phyloP scores from a whole-genome alignment of 306 rosid genomes.

The Ammopiptanthus mongolicus region DNA sequence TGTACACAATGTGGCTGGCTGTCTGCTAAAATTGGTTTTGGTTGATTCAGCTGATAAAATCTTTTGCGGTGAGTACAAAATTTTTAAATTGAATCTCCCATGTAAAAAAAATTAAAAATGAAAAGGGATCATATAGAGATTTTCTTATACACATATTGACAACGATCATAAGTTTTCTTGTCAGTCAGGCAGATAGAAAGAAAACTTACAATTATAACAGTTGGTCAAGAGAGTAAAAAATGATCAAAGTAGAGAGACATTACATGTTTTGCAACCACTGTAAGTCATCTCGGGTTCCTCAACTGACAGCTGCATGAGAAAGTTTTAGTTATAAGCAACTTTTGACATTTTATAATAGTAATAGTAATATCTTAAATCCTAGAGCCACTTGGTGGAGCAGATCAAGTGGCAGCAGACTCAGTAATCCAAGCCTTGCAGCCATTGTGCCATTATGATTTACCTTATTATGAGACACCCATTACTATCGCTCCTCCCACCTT shows the following conservation, averaged over 20 bases:
- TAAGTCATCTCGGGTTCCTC: too few relatives aligned
- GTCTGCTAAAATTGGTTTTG: neutral
- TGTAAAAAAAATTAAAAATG: neutral
- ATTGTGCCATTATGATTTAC: neutral
- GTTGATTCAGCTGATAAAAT: neutral
- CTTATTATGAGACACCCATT: neutral
- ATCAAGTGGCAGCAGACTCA: neutral
- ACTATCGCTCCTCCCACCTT: slow-evolving; percentile 38
- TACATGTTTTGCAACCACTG: neutral
- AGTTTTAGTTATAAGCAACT: too few relatives aligned
- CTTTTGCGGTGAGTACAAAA: neutral
- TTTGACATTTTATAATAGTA: neutral
- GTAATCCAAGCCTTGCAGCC: neutral
- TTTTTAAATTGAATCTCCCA: neutral
- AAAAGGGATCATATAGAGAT: neutral
- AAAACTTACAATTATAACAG: neutral
- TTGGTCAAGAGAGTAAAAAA: neutral
- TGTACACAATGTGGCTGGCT: too few relatives aligned
- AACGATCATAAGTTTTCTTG: neutral
- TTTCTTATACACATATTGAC: neutral
- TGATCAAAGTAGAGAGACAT: neutral
- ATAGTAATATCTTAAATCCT: neutral
- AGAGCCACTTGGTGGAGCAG: neutral
- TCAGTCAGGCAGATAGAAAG: neutral
- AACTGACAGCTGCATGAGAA: too few relatives aligned